Evolutionary conservation across 257 asterid species (phyloP).

Genomic region (Jaltomata sinuosa): DNA sequence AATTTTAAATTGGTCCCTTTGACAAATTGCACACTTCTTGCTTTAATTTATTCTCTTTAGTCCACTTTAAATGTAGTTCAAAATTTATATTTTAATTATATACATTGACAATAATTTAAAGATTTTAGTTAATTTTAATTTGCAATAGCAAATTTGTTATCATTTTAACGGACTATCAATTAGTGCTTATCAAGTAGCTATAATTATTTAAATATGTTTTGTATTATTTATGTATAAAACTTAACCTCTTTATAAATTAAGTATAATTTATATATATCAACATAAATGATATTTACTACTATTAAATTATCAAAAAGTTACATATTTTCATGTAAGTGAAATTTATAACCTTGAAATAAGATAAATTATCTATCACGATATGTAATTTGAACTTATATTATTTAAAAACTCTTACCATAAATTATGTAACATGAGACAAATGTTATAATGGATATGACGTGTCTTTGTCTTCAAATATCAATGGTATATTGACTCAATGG

Average conservation of each 20-base stretch:
- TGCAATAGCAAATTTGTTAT: background rate
- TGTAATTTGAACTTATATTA: no score
- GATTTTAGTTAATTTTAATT: background rate
- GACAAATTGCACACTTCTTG: background rate
- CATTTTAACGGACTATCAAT: background rate
- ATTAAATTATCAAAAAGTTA: no score
- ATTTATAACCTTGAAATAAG: no score
- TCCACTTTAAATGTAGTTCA: background rate
- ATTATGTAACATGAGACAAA: background rate
- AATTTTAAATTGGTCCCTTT: background rate
- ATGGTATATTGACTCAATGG: slow-evolving; percentile 37
- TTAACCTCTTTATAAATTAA: no score
- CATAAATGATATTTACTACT: no score
- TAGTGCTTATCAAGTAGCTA: background rate
- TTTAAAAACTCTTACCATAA: no score
- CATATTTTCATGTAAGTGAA: no score
- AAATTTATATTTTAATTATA: background rate
- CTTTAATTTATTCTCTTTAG: background rate
- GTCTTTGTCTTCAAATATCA: slow-evolving; percentile 46
- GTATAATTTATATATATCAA: no score
- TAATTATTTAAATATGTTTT: no score
- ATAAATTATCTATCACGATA: no score
- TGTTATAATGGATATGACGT: slow-evolving; percentile 18
- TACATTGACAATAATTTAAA: background rate
- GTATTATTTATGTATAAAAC: no score